These are phyloP conservation scores for Domatiomyces catenatus DNA, from an alignment of 2,329 filamentous ascomycete species.

Conservation along the genomic window DNA sequence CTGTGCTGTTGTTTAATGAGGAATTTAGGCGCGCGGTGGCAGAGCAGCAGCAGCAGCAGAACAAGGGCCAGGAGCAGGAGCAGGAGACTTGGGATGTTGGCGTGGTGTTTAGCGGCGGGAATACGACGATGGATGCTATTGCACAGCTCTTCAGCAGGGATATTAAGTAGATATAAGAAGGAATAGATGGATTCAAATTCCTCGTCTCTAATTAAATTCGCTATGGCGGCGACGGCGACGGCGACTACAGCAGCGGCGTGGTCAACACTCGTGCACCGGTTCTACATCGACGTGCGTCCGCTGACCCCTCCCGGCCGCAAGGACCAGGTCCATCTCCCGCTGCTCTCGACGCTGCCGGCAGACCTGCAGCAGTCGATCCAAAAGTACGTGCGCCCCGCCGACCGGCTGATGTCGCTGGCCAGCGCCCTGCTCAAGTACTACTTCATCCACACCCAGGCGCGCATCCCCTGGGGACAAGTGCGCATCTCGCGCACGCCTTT, in stretches of 20 bases:
- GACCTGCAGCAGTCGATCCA: constrained; percentile 36
- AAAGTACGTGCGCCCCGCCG: constrained; percentile 38
- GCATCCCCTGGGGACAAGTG: constrained; percentile 43
- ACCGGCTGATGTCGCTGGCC: constrained; percentile 45
- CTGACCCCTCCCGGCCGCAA: constrained; percentile 17
- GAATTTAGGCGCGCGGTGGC: constrained; percentile 56
- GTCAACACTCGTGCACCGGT: constrained; percentile 21
- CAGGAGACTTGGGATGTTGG: constrained; percentile 58
- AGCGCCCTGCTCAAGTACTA: constrained; percentile 47
- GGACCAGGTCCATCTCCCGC: constrained; percentile 20
- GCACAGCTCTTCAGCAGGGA: constrained; percentile 34
- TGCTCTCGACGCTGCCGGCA: constrained; percentile 26
- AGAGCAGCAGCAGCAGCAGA: constrained; percentile 41
- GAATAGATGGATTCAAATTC: too few species aligned
- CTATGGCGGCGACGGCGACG: too few species aligned
- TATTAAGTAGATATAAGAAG: not conserved
- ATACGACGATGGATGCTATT: constrained; percentile 48
- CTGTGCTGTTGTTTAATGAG: constrained; percentile 69
- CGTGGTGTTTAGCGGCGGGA: constrained; percentile 47
- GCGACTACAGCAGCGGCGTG: not conserved
- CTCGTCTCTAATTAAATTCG: too few species aligned
- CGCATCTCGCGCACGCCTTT: constrained; percentile 36
- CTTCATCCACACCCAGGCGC: constrained; percentile 40
- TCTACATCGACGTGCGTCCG: constrained; percentile 30
- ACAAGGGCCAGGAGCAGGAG: constrained; percentile 26